Evolutionary conservation across 768 basidiomycete genomes (phyloP).

Genomic region (Sporobolomyces phaffii): DNA sequence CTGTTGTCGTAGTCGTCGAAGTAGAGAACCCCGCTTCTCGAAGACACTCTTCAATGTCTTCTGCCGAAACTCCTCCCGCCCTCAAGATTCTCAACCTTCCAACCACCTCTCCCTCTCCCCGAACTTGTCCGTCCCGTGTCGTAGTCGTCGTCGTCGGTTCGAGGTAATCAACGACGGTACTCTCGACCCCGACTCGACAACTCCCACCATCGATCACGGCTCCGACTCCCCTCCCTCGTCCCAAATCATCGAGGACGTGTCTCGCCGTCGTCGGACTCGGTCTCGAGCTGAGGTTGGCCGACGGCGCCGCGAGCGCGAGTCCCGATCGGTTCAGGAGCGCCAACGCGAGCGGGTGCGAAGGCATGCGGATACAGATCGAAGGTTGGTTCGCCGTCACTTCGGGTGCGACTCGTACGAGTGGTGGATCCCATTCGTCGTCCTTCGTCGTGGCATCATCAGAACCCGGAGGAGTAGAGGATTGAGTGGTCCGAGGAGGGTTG

Average conservation of each 20-base stretch:
- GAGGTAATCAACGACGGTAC: constrained; percentile 88
- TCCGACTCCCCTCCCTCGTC: constrained; percentile 51
- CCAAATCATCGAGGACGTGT: constrained; percentile 74
- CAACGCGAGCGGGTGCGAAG: constrained; percentile 84
- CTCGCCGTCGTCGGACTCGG: constrained; percentile 86
- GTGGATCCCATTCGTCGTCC: neutral
- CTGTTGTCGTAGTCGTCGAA: neutral
- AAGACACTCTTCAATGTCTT: constrained; percentile 61
- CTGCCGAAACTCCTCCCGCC: constrained; percentile 87
- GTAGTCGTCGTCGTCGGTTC: constrained; percentile 33
- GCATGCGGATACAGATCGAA: constrained; percentile 87
- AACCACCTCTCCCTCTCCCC: constrained; percentile 54
- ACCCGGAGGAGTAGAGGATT: too few relatives aligned
- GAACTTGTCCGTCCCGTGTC: neutral
- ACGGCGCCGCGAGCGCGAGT: constrained; percentile 82
- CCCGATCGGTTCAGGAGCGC: constrained; percentile 72
- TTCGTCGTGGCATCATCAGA: constrained; percentile 20
- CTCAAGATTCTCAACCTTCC: constrained; percentile 70
- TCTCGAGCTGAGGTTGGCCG: constrained; percentile 87
- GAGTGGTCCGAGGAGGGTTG: constrained; percentile 37
- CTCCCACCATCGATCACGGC: constrained; percentile 87
- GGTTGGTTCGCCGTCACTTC: constrained; percentile 67
- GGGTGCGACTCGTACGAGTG: constrained; percentile 55
- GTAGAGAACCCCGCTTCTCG: constrained; percentile 40
- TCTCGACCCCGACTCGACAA: constrained; percentile 86